phyloP scores from a whole-genome alignment of 768 basidiomycete species.

The Fomitopsis pulvina region DNA sequence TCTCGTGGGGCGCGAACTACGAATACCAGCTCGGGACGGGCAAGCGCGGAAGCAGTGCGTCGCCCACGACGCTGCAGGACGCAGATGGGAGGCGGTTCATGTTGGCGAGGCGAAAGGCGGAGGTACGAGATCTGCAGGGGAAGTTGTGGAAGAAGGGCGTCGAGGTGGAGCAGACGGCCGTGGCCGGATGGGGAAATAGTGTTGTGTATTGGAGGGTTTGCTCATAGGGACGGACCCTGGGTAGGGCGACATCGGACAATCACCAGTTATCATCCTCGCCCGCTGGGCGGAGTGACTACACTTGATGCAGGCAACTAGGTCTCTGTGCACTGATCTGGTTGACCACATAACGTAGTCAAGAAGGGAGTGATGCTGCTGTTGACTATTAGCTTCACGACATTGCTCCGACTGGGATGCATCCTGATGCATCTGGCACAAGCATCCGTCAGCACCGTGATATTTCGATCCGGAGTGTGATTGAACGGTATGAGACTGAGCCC shows the following conservation, averaged over 20 bases:
- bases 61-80: conserved; percentile 45
- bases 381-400: too few species aligned
- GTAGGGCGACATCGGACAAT: neutral
- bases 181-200: conserved; percentile 58
- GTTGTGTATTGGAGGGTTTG: conserved; percentile 65
- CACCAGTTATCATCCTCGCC: too few species aligned
- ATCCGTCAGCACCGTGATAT: too few species aligned
- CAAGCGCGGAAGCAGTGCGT: conserved; percentile 50
- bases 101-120: conserved; percentile 44
- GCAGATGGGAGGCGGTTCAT: conserved; percentile 53
- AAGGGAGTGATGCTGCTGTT: too few species aligned
- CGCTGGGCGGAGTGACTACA: too few species aligned
- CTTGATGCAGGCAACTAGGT: too few species aligned
- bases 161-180: conserved; percentile 57
- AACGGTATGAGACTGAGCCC: too few species aligned
- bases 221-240: conserved; percentile 3
- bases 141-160: conserved; percentile 53
- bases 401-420: too few species aligned
- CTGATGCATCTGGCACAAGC: too few species aligned
- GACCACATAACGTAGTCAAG: too few species aligned
- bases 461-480: too few species aligned
- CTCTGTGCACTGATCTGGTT: too few species aligned
- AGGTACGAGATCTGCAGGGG: conserved; percentile 54
- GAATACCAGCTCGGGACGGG: conserved; percentile 75
- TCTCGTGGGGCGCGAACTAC: conserved; percentile 69